A percentile compares a stretch with the other conserved stretches of the same genome.
Conservation (phyloP, 2,329 filamentous ascomycete genomes). For the Torrubiellomyces zombiae region DNA sequence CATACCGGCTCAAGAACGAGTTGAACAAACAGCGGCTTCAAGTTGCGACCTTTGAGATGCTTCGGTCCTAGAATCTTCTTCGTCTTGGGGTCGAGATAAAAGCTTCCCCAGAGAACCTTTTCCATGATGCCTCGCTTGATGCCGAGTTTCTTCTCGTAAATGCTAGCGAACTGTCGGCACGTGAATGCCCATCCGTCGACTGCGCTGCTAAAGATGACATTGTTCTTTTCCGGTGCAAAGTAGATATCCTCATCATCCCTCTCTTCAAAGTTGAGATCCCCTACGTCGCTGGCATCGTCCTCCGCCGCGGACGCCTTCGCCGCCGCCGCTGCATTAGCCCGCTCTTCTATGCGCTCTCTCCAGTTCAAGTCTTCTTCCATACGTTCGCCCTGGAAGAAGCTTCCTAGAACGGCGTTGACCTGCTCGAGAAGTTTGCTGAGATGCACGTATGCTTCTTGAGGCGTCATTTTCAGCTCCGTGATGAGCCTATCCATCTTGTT, state of each 20-base stretch:
- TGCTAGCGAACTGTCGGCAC: slow-evolving; percentile 74
- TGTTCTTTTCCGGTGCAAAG: slow-evolving; percentile 95
- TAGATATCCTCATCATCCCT: slow-evolving; percentile 93
- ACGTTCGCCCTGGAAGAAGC: slow-evolving; percentile 92
- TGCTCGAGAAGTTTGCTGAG: slow-evolving; percentile 82
- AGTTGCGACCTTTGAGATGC: slow-evolving; percentile 75
- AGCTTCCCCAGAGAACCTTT: slow-evolving; percentile 93
- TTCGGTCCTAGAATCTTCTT: slow-evolving; percentile 83
- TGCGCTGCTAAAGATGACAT: slow-evolving; percentile 96
- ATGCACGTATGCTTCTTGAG: slow-evolving; percentile 76
- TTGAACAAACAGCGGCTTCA: slow-evolving; percentile 97
- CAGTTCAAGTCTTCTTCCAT: slow-evolving; percentile 98
- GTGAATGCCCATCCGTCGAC: slow-evolving; percentile 99
- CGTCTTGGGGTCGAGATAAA: slow-evolving; percentile 90
- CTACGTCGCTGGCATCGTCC: slow-evolving; percentile 34
- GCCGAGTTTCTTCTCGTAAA: slow-evolving; percentile 94
- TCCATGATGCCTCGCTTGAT: slow-evolving; percentile 80
- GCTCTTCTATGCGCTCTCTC: slow-evolving; percentile 83
- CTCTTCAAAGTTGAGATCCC: slow-evolving; percentile 64
- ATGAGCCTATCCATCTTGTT: slow-evolving; percentile 97
- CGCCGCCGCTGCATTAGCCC: slow-evolving; percentile 53
- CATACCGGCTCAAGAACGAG: slow-evolving; percentile 90
- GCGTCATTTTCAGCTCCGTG: slow-evolving; percentile 88
- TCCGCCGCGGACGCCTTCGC: slow-evolving; percentile 35
- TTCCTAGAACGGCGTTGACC: slow-evolving; percentile 91